Conservation (phyloP, 2,329 filamentous ascomycete genomes). For the Pestalotiopsis sp. region DNA sequence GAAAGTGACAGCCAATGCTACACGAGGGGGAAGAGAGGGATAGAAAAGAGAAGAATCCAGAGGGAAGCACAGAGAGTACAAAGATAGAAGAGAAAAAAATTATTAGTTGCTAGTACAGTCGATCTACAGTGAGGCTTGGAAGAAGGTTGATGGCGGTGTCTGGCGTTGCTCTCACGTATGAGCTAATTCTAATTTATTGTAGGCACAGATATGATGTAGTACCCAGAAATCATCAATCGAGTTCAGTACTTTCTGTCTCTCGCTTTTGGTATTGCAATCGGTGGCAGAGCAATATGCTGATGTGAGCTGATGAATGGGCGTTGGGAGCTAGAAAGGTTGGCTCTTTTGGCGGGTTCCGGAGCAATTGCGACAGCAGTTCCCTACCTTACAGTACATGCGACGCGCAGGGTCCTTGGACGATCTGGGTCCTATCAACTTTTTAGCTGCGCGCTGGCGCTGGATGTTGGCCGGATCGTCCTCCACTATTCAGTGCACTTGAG, state of each 20-base stretch:
- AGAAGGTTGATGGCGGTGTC: background rate
- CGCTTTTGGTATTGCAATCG: background rate
- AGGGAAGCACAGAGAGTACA: background rate
- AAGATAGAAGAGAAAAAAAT: background rate
- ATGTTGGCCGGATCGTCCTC: background rate
- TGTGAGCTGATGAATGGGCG: background rate
- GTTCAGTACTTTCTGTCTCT: background rate
- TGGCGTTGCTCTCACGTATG: conserved; percentile 2
- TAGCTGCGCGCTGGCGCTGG: background rate
- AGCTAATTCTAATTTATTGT: background rate
- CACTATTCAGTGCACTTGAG: background rate
- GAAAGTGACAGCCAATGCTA: background rate
- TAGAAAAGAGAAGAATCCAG: background rate
- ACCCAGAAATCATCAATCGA: background rate
- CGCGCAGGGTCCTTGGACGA: background rate
- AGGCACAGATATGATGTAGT: background rate
- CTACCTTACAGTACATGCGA: background rate
- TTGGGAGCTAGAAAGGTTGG: background rate
- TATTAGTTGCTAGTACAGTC: background rate
- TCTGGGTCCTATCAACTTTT: background rate
- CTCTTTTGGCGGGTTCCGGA: background rate
- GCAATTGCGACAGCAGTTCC: background rate
- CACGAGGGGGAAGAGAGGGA: background rate
- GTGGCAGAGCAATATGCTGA: conserved; percentile 2
- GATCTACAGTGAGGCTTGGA: background rate